These are phyloP conservation scores for Fusarium sp. DNA, from an alignment of 2,329 filamentous ascomycete species.

Conservation along the genomic window DNA sequence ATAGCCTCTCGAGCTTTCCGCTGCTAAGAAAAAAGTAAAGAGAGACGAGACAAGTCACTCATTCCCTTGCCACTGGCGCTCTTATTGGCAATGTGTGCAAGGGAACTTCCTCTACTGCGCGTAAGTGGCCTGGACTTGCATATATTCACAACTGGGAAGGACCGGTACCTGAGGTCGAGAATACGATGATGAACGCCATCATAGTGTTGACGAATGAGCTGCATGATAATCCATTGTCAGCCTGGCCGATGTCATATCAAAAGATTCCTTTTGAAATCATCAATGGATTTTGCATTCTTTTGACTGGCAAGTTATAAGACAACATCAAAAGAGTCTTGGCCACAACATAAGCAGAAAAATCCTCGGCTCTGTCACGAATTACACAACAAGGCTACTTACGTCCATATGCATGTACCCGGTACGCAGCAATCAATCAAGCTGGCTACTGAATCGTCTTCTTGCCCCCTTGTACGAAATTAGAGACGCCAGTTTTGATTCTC, in stretches of 20 bases:
- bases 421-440: constrained; percentile 19
- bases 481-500: constrained; percentile 10
- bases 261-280: not conserved
- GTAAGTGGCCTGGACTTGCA: constrained; percentile 13
- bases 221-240: not conserved
- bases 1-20: constrained; percentile 11
- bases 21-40: not conserved
- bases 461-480: constrained; percentile 17
- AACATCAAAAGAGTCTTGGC: constrained; percentile 3
- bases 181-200: constrained; percentile 18
- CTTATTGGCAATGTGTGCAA: constrained; percentile 17
- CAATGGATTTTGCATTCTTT: constrained; percentile 9
- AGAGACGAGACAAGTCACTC: constrained; percentile 23
- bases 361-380: not conserved
- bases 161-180: constrained; percentile 9
- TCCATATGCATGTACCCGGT: constrained; percentile 12
- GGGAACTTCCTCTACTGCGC: constrained; percentile 14
- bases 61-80: not conserved
- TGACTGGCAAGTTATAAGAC: constrained; percentile 3
- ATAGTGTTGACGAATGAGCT: constrained; percentile 8
- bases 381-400: constrained; percentile 7
- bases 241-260: not conserved
- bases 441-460: constrained; percentile 28
- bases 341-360: constrained; percentile 10
- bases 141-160: not conserved